Conservation (phyloP, 768 basidiomycete genomes). For the Boletus bicolor region DNA sequence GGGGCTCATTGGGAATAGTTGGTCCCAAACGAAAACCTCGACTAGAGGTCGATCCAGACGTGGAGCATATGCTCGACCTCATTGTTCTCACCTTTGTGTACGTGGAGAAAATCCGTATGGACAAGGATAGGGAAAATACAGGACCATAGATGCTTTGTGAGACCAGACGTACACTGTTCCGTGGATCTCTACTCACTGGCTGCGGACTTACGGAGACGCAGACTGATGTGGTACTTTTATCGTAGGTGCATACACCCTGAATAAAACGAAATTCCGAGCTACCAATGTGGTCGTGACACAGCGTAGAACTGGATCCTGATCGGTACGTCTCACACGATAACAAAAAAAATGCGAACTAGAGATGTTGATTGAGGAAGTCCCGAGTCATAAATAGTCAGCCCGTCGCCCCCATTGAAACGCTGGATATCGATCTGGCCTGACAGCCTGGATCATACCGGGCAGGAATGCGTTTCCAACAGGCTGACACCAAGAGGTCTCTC, state of each 20-base stretch:
- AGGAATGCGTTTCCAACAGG: background rate
- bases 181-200: background rate
- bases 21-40: conserved; percentile 17
- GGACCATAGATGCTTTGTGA: conserved; percentile 7
- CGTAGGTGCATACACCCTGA: conserved; percentile 6
- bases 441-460: conserved; percentile 1
- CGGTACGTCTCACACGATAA: background rate
- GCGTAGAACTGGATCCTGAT: background rate
- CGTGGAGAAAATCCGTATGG: conserved; percentile 30
- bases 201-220: background rate
- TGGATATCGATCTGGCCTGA: conserved; percentile 16
- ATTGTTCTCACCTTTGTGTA: conserved; percentile 32
- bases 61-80: conserved; percentile 27
- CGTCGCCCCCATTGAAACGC: background rate
- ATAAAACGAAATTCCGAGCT: background rate
- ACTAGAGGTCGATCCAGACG: conserved; percentile 18
- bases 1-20: conserved; percentile 18
- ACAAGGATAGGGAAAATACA: conserved; percentile 16
- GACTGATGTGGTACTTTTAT: conserved; percentile 7
- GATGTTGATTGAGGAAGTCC: background rate
- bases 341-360: background rate
- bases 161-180: background rate
- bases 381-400: background rate
- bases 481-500: conserved; percentile 12
- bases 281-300: background rate